phyloP scores from a whole-genome alignment of 257 asterid species.

The Salvia rosmarinus region DNA sequence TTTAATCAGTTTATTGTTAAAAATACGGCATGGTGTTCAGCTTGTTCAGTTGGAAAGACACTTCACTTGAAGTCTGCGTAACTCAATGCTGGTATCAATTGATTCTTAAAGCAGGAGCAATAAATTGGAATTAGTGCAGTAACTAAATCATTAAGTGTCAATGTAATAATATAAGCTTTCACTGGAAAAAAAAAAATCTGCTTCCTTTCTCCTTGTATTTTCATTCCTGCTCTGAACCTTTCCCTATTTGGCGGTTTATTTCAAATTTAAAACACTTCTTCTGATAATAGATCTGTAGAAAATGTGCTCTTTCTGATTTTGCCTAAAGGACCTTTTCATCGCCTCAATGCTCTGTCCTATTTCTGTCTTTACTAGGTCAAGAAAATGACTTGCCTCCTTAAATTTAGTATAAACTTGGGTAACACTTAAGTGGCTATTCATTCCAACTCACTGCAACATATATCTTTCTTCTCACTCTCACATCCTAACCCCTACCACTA shows the following conservation, averaged over 20 bases:
- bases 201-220: background rate
- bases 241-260: background rate
- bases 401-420: background rate
- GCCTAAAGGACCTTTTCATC: background rate
- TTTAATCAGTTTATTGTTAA: background rate
- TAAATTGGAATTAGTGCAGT: background rate
- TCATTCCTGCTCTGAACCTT: background rate
- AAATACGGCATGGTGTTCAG: background rate
- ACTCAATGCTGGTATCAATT: background rate
- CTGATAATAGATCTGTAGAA: background rate
- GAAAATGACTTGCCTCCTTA: conserved; percentile 13
- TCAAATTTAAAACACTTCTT: background rate
- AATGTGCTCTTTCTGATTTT: background rate
- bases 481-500: background rate
- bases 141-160: background rate
- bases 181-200: background rate
- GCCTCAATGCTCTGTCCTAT: background rate
- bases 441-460: background rate
- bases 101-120: background rate
- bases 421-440: background rate
- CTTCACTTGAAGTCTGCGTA: background rate
- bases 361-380: conserved; percentile 11
- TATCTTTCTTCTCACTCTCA: background rate
- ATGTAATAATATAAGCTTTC: background rate
- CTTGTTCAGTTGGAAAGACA: background rate